Conservation (phyloP, 768 basidiomycete genomes). For the Mycena maculata region DNA sequence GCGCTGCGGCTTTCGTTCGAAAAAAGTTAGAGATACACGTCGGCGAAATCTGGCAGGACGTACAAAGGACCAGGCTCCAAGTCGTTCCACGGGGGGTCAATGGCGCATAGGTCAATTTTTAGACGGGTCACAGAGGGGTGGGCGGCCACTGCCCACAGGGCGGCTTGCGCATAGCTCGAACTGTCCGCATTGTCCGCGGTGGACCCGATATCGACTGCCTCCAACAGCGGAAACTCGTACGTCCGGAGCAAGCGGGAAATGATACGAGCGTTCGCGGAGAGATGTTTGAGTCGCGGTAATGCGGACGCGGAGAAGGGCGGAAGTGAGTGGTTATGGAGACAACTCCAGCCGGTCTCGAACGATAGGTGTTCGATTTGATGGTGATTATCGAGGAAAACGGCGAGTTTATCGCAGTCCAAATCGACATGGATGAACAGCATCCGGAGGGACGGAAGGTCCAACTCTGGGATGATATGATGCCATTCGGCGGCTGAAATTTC, state of each 20-base stretch:
- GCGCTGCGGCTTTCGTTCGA: background rate
- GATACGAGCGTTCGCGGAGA: no score
- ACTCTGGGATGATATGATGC: background rate
- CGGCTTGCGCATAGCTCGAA: background rate
- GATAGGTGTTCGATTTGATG: constrained; percentile 15
- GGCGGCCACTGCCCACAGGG: background rate
- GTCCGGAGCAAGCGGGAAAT: no score
- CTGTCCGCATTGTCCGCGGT: background rate
- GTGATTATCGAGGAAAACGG: constrained; percentile 23
- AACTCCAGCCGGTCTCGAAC: background rate
- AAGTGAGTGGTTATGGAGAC: no score
- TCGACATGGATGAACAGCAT: constrained; percentile 4
- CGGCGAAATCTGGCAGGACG: no score
- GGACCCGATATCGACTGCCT: background rate
- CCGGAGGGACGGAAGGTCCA: constrained; percentile 19
- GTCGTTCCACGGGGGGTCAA: background rate
- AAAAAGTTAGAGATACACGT: no score
- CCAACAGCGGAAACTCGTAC: no score
- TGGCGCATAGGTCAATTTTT: background rate
- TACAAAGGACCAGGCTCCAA: no score
- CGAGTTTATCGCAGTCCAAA: background rate
- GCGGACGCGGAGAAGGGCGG: no score
- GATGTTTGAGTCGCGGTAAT: no score
- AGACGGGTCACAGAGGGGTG: constrained; percentile 10
- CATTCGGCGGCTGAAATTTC: constrained; percentile 6